These are phyloP conservation scores for Phoma herbarum DNA, from an alignment of 2,329 filamentous ascomycete species.

Conservation along the genomic window DNA sequence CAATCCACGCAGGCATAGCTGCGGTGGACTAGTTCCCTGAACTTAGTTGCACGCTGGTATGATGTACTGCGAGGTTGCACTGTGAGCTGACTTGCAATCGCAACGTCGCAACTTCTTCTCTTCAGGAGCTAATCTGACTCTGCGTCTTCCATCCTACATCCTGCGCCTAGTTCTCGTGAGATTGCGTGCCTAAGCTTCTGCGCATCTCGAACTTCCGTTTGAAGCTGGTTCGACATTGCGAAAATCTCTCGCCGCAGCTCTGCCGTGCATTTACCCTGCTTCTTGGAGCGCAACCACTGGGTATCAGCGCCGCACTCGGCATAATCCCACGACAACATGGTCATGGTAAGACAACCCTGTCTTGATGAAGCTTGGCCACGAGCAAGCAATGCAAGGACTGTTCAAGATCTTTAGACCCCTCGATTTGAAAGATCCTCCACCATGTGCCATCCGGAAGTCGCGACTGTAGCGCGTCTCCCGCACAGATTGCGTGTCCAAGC, in stretches of 20 bases:
- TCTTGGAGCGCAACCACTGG: neutral
- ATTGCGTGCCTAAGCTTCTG: neutral
- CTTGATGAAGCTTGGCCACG: neutral
- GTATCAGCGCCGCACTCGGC: neutral
- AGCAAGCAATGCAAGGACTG: neutral
- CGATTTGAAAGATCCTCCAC: neutral
- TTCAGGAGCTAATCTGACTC: neutral
- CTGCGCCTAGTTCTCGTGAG: neutral
- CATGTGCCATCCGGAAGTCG: neutral
- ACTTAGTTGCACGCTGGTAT: neutral
- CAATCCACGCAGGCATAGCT: neutral
- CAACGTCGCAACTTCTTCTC: neutral
- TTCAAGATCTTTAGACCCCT: neutral
- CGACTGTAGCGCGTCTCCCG: neutral
- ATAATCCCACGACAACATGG: neutral
- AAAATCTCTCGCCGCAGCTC: neutral
- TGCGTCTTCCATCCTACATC: neutral
- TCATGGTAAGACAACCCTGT: neutral
- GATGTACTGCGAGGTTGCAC: neutral
- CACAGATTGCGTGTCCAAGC: neutral
- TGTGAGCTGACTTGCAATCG: neutral
- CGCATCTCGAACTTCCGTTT: neutral
- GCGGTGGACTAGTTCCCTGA: neutral
- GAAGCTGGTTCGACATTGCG: neutral
- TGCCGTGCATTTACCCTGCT: neutral